Evolutionary conservation across 331 rosid species (phyloP).

Genomic region (Quercus tomentella): DNA sequence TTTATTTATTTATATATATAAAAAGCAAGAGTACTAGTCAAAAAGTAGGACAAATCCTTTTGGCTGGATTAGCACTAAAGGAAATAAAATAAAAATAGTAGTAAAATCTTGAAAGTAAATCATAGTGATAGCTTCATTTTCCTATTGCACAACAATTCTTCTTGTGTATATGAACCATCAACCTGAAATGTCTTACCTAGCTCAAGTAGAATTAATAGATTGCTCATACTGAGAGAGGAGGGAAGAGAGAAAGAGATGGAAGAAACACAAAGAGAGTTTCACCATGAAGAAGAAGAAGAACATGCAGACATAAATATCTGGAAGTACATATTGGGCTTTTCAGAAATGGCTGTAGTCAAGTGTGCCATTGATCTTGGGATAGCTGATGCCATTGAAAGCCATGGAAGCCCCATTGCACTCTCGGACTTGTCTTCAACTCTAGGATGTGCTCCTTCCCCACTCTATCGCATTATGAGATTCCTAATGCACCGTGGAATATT

Average conservation of each 20-base stretch:
- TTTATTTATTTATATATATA: too few relatives aligned
- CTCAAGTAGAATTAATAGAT: not conserved
- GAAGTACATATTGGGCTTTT: conserved; percentile 55
- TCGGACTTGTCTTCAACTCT: conserved; percentile 41
- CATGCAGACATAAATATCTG: conserved; percentile 30
- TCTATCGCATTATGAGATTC: conserved; percentile 61
- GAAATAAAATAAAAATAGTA: not conserved
- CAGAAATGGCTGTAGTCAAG: conserved; percentile 50
- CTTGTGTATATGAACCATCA: not conserved
- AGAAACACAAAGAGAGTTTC: conserved; percentile 5
- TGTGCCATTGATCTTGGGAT: conserved; percentile 73
- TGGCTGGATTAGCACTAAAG: not conserved
- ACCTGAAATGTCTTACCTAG: not conserved
- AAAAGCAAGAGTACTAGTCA: too few relatives aligned
- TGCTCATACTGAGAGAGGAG: not conserved
- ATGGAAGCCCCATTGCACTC: conserved; percentile 45
- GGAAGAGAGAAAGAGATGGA: conserved; percentile 6
- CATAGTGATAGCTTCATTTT: not conserved
- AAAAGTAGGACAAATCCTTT: too few relatives aligned
- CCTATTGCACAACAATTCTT: not conserved
- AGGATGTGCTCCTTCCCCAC: conserved; percentile 28
- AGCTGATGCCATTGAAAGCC: conserved; percentile 52
- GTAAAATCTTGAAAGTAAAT: not conserved
- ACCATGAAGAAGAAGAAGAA: conserved; percentile 10
- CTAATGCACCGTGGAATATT: conserved; percentile 46